Conservation (phyloP, 371 early-diverging fungal genomes). For the Phascolomyces articulosus region DNA sequence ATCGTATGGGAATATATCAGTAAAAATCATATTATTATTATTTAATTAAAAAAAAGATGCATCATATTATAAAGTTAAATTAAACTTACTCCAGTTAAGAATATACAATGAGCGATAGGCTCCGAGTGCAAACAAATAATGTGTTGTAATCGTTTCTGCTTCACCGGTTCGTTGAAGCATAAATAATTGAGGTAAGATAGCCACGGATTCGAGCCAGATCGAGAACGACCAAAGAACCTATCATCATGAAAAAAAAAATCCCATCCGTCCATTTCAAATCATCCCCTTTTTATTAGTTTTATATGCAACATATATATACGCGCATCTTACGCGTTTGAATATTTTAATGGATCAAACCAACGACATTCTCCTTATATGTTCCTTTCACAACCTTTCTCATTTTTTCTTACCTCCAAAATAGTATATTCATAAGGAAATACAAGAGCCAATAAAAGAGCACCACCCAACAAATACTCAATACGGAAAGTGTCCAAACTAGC, state of each 20-base stretch:
- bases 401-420: conserved; percentile 62
- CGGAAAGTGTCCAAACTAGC: conserved; percentile 89
- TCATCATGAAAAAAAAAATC: too few relatives aligned
- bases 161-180: conserved; percentile 96
- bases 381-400: too few relatives aligned
- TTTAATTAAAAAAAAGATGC: too few relatives aligned
- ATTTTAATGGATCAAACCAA: too few relatives aligned
- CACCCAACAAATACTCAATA: conserved; percentile 80
- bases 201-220: conserved; percentile 95
- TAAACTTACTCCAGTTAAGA: conserved; percentile 81
- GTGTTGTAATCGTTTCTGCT: conserved; percentile 98
- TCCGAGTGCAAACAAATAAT: conserved; percentile 98
- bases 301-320: background rate
- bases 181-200: conserved; percentile 98
- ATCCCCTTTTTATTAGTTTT: too few relatives aligned
- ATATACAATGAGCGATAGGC: conserved; percentile 96
- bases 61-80: too few relatives aligned
- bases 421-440: conserved; percentile 72
- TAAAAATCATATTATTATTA: too few relatives aligned
- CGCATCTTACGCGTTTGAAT: background rate
- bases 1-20: too few relatives aligned
- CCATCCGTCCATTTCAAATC: too few relatives aligned
- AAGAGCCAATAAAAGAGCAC: conserved; percentile 70
- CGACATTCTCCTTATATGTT: too few relatives aligned
- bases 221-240: conserved; percentile 94